phyloP scores from a whole-genome alignment of 352 stramenopile species.

The Globisporangium irregulare region DNA sequence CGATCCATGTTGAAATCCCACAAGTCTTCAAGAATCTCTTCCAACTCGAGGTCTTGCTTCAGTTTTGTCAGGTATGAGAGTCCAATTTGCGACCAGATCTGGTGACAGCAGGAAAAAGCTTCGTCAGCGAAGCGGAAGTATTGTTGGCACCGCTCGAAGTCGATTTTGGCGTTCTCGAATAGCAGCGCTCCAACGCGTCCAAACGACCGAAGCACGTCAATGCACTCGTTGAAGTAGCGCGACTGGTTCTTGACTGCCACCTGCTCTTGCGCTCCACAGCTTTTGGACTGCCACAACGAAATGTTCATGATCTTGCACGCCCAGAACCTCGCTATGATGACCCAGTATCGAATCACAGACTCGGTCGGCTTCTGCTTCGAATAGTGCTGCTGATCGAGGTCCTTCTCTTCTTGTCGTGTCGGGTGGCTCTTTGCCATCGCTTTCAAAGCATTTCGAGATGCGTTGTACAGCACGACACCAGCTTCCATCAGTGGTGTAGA shows the following conservation, averaged over 20 bases:
- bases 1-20: slow-evolving; percentile 77
- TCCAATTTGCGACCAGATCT: slow-evolving; percentile 65
- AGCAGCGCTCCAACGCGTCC: slow-evolving; percentile 62
- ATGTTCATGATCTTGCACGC: slow-evolving; percentile 66
- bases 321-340: slow-evolving; percentile 45
- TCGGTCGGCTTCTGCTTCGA: slow-evolving; percentile 7
- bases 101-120: slow-evolving; percentile 37
- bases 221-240: slow-evolving; percentile 53
- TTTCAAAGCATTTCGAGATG: slow-evolving; percentile 40
- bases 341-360: slow-evolving; percentile 14
- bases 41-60: slow-evolving; percentile 61
- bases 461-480: slow-evolving; percentile 72
- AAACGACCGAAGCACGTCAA: slow-evolving; percentile 74
- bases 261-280: slow-evolving; percentile 3
- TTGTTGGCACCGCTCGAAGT: slow-evolving; percentile 43
- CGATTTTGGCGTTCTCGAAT: slow-evolving; percentile 48
- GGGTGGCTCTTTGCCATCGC: slow-evolving; percentile 12
- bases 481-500: slow-evolving; percentile 44
- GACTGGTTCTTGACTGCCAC: slow-evolving; percentile 14
- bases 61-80: slow-evolving; percentile 62
- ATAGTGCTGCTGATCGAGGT: not conserved
- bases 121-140: slow-evolving; percentile 60
- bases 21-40: slow-evolving; percentile 73
- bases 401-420: not conserved
- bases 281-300: slow-evolving; percentile 37